Conservation (phyloP, 371 early-diverging fungal genomes). For the Batkoa obscura region DNA sequence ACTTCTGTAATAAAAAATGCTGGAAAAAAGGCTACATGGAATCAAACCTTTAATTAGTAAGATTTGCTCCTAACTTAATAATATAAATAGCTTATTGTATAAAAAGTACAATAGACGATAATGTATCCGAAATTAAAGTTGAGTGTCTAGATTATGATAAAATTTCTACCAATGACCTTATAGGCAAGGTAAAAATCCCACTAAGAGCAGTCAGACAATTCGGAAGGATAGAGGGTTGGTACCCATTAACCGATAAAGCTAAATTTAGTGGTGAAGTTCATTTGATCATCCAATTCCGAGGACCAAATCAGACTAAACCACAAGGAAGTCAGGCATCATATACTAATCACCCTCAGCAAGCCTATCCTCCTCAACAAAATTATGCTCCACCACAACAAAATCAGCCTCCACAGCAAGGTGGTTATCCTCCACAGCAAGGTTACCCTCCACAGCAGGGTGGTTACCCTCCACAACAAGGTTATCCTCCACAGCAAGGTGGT, state of each 20-base stretch:
- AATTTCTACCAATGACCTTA: background rate
- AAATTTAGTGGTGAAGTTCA: background rate
- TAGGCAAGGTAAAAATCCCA: background rate
- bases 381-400: no score
- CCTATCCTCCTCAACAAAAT: no score
- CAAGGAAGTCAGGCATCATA: no score
- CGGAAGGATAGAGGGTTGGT: background rate
- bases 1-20: background rate
- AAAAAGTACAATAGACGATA: background rate
- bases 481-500: no score
- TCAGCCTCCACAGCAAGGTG: no score
- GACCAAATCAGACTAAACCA: background rate
- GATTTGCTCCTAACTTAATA: background rate
- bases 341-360: no score
- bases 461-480: no score
- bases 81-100: background rate
- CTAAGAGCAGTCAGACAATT: background rate
- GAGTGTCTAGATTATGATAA: conserved; percentile 1
- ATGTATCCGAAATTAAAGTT: background rate
- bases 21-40: background rate
- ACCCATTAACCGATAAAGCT: background rate
- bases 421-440: no score
- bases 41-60: background rate
- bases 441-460: no score
- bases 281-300: background rate